Percentiles rank a stretch among this genome's conserved stretches.
These are phyloP conservation scores for Coemansia sp. DNA, from an alignment of 192 early-diverging fungal species.

Conservation along the genomic window DNA sequence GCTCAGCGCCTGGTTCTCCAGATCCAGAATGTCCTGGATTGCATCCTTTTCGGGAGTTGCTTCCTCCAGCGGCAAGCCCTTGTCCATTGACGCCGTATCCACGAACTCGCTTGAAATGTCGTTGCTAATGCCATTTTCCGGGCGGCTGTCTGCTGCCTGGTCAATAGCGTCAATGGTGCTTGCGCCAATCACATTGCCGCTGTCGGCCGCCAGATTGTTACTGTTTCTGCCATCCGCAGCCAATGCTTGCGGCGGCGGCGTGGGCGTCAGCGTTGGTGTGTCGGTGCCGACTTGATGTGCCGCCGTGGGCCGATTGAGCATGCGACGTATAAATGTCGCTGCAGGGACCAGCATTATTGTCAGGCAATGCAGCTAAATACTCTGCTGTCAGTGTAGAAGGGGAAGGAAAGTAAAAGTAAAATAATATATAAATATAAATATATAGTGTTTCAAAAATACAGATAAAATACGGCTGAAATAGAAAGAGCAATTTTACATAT, in stretches of 20 bases:
- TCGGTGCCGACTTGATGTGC: neutral
- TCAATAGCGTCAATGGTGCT: constrained; percentile 7
- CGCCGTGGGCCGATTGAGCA: constrained; percentile 36
- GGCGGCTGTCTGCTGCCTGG: constrained; percentile 11
- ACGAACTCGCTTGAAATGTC: constrained; percentile 21
- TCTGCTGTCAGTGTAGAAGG: neutral
- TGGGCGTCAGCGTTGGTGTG: neutral
- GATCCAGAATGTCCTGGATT: constrained; percentile 17
- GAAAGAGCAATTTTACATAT: too few species aligned
- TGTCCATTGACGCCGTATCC: constrained; percentile 34
- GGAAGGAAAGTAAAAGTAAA: neutral
- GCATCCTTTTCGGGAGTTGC: constrained; percentile 27
- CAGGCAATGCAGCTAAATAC: constrained; percentile 4
- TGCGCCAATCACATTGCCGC: neutral
- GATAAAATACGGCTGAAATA: too few species aligned
- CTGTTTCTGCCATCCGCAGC: neutral
- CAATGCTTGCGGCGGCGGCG: constrained; percentile 10
- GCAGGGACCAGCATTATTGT: constrained; percentile 21
- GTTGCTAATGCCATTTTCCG: neutral
- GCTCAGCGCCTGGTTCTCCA: constrained; percentile 13
- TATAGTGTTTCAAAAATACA: too few species aligned
- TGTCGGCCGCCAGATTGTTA: constrained; percentile 1
- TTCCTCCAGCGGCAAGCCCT: constrained; percentile 29
- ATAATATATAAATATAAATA: too few species aligned
- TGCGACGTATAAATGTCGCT: constrained; percentile 35